Conservation (phyloP, 2,329 filamentous ascomycete species). For the Shiraia sp. region DNA sequence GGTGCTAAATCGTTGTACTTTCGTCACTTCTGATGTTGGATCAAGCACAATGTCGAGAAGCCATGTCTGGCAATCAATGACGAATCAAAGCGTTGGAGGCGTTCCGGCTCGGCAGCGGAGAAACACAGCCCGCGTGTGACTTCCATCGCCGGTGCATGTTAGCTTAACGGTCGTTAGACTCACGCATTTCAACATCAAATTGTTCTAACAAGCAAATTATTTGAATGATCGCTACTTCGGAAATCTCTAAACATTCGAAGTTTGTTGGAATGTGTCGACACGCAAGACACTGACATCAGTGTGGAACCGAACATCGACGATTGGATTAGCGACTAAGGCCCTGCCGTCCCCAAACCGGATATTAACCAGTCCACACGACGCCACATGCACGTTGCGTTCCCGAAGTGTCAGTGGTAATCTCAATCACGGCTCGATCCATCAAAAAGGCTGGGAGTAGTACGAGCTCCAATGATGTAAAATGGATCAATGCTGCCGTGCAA, state of each 20-base stretch:
- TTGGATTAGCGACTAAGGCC: neutral
- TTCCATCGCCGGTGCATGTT: conserved; percentile 4
- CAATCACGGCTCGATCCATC: neutral
- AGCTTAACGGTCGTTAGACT: conserved; percentile 14
- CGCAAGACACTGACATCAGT: neutral
- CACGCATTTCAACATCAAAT: conserved; percentile 8
- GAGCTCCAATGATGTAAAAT: too few species aligned
- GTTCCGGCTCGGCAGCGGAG: conserved; percentile 12
- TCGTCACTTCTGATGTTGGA: neutral
- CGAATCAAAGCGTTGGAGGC: neutral
- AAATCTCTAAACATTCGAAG: too few species aligned
- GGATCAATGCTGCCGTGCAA: too few species aligned
- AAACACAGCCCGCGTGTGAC: conserved; percentile 9
- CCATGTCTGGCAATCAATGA: conserved; percentile 9
- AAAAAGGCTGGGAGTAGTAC: too few species aligned
- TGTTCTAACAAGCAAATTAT: too few species aligned
- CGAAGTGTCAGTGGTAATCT: neutral
- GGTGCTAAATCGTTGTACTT: neutral
- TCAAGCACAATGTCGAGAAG: neutral
- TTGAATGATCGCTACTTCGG: neutral
- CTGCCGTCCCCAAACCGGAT: conserved; percentile 3
- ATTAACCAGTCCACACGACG: too few species aligned
- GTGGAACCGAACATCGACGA: conserved; percentile 1
- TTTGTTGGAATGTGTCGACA: too few species aligned
- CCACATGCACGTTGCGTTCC: too few species aligned